phyloP scores from a whole-genome alignment of 495 filamentous ascomycete genomes.

The Penicillium cataractarum region DNA sequence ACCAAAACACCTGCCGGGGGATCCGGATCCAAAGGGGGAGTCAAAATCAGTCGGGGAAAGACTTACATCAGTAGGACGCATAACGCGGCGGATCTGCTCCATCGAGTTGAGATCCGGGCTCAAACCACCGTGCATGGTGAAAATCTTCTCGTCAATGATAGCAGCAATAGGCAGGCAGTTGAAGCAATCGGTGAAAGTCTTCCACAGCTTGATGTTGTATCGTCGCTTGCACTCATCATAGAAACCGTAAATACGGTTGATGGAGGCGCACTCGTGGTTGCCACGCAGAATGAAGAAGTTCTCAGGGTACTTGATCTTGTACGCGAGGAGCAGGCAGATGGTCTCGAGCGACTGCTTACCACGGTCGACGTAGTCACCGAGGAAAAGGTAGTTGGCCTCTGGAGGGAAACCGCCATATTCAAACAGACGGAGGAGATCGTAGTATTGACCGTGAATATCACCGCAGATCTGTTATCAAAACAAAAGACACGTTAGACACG shows the following conservation, averaged over 20 bases:
- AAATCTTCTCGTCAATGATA: conserved; percentile 99
- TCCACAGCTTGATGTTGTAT: conserved; percentile 99
- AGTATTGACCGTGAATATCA: conserved; percentile 99
- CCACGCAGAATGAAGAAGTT: conserved; percentile 99
- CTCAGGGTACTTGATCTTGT: conserved; percentile 99
- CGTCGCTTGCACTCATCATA: conserved; percentile 99
- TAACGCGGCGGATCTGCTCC: conserved; percentile 99
- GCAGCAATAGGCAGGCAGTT: conserved; percentile 99
- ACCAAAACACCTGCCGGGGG: not conserved
- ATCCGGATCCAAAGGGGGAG: not conserved
- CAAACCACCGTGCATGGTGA: conserved; percentile 98
- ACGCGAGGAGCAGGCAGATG: conserved; percentile 95
- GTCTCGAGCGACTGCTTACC: conserved; percentile 99
- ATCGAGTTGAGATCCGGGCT: conserved; percentile 98
- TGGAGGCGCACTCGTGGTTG: conserved; percentile 99
- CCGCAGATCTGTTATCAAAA: conserved; percentile 78
- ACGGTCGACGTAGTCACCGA: conserved; percentile 98
- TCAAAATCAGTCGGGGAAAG: not conserved
- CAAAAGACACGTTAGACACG: conserved; percentile 14
- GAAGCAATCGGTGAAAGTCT: conserved; percentile 99
- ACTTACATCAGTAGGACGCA: conserved; percentile 98
- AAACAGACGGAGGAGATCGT: conserved; percentile 95
- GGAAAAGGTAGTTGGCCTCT: conserved; percentile 99
- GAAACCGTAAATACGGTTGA: conserved; percentile 99
- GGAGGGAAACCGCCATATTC: conserved; percentile 99